Evolutionary conservation across 129 eudicot genomes (phyloP), one percentile per base, ranked within the genome.

Genomic region (Artemisia annua): DNA sequence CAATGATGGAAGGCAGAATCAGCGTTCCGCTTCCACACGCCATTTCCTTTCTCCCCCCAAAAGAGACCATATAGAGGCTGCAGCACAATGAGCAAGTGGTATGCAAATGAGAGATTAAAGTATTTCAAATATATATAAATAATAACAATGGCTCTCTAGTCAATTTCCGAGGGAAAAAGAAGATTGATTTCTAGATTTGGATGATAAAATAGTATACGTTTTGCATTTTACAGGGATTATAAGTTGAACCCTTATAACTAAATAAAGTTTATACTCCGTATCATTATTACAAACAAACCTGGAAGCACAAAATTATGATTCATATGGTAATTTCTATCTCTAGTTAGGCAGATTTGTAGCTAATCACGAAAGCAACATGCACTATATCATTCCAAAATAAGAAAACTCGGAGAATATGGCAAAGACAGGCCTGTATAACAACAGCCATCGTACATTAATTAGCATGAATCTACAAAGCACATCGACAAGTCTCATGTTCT

Each of bases 1-100:
- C 97, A 88, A 73, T 67, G 84, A 59, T 63, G 76, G 56, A 90
- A 94, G 66, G 98, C 97, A 58, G 89, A 75, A 82, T 94, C 98
- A 15, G 87, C 97, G 53, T 84, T 84, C 64, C 97, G 98, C 73
- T 86, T 94, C 96, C 96, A 94, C 63, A 82, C 70, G 55, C 85
- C 89, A 70, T 86, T 87, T 70, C 96, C 83, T 13, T 86, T 91
- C 75, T 82, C 91, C 18, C 89, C 78, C 86, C 92, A 86, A 83
- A 94, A 94, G 62, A 94, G 91, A 52, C 90, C 88, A 70, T 90
- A 82, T 76, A 88, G 48, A 81, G 97, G 98, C 98, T 94, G 87
- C 84, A 80, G 50, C 48, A 64, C 17, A 26, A 59, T 46, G 62
- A 71, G 22, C 35, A 5, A 24, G 35, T 22, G 24, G 10, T 67